phyloP scores from a whole-genome alignment of 768 basidiomycete genomes.

The Daedalea quercina region DNA sequence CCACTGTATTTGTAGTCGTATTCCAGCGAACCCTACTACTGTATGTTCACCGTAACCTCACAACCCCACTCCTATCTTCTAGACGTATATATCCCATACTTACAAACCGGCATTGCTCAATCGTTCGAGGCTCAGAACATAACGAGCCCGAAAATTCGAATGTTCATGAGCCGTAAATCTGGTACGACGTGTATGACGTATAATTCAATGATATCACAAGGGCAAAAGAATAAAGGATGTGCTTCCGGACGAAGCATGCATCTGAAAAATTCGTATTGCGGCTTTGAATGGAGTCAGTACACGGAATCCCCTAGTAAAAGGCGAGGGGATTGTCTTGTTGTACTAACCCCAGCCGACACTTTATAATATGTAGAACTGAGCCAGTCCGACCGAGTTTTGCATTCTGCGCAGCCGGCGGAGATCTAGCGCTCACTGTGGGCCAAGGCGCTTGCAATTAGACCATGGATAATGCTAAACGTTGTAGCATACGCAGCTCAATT shows the following conservation, averaged over 20 bases:
- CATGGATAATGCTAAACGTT: too few species aligned
- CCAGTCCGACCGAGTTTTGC: slow-evolving; percentile 23
- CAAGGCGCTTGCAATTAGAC: too few species aligned
- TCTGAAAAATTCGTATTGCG: slow-evolving; percentile 52
- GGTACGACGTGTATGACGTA: too few species aligned
- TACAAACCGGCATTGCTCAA: neutral
- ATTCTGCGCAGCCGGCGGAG: slow-evolving; percentile 33
- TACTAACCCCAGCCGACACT: slow-evolving; percentile 41
- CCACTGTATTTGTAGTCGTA: neutral
- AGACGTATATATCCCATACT: neutral
- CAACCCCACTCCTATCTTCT: neutral
- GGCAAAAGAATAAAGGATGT: neutral
- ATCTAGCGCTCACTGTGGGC: too few species aligned
- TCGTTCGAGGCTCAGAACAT: neutral
- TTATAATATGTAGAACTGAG: neutral
- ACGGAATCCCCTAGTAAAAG: slow-evolving; percentile 69
- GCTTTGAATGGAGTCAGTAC: slow-evolving; percentile 41
- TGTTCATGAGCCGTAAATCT: too few species aligned
- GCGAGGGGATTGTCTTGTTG: slow-evolving; percentile 62
- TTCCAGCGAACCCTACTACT: neutral
- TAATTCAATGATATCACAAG: neutral
- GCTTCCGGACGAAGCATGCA: neutral
- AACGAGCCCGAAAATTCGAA: neutral
- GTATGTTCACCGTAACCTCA: neutral
- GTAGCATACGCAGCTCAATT: too few species aligned